phyloP scores from a whole-genome alignment of 306 rosid genomes.

The Trifolium pratense region DNA sequence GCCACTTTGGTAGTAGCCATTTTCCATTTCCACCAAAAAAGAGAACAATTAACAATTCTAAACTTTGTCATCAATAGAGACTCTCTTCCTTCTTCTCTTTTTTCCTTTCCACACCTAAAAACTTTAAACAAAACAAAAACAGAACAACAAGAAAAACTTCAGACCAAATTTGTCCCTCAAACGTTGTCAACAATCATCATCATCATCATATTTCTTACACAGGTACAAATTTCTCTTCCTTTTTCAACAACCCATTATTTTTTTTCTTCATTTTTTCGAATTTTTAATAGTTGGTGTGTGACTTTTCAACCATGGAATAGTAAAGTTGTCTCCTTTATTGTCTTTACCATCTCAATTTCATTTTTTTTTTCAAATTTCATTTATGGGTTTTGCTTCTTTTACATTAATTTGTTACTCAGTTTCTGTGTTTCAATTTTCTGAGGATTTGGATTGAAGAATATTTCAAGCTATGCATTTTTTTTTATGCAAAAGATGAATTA shows the following conservation, averaged over 20 bases:
- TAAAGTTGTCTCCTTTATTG: slow-evolving; percentile 38
- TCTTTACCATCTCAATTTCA: not conserved
- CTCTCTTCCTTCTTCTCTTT: too few relatives aligned
- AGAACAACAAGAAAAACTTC: not conserved
- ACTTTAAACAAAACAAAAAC: not conserved
- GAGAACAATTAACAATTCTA: too few relatives aligned
- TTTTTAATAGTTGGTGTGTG: slow-evolving; percentile 2
- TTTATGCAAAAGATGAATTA: not conserved
- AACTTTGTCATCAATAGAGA: not conserved
- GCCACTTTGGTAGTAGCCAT: not conserved
- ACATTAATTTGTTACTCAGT: slow-evolving; percentile 18
- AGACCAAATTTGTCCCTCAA: not conserved
- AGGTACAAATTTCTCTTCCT: slow-evolving; percentile 30
- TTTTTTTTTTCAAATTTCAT: not conserved
- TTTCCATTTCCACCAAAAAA: not conserved
- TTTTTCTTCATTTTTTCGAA: not conserved
- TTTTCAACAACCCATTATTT: slow-evolving; percentile 27
- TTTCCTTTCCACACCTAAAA: not conserved
- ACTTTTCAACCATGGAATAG: slow-evolving; percentile 26
- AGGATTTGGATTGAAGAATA: not conserved
- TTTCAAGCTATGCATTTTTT: not conserved
- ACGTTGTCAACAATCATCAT: slow-evolving; percentile 35
- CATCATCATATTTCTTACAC: not conserved
- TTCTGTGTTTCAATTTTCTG: slow-evolving; percentile 9
- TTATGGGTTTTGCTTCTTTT: slow-evolving; percentile 21